A percentile compares a stretch with the other conserved stretches of the same genome.
Conservation (phyloP, 805 yeast genomes). For the Saturnispora besseyi region DNA sequence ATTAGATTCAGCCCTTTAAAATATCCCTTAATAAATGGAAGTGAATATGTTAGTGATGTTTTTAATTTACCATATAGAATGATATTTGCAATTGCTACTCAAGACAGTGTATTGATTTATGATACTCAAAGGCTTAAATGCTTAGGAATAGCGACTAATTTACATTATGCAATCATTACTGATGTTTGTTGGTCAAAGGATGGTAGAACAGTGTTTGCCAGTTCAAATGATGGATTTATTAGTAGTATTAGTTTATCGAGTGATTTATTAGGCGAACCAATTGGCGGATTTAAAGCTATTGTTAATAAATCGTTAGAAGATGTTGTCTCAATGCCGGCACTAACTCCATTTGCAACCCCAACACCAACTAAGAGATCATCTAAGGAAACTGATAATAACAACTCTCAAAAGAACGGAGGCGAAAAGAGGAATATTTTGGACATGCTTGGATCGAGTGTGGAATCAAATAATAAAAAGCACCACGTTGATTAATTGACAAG, state of each 20-base stretch:
- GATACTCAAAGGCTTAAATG: constrained; percentile 69
- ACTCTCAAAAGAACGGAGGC: neutral
- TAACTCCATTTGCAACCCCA: neutral
- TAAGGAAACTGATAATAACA: neutral
- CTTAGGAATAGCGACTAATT: constrained; percentile 61
- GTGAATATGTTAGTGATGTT: constrained; percentile 26
- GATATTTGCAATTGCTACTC: constrained; percentile 89
- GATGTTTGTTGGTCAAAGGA: constrained; percentile 80
- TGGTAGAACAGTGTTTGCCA: constrained; percentile 59
- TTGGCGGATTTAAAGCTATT: constrained; percentile 22
- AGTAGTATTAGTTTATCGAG: constrained; percentile 51
- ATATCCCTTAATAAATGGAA: constrained; percentile 26
- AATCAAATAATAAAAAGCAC: neutral
- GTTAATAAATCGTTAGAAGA: neutral
- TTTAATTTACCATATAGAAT: constrained; percentile 66
- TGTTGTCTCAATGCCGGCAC: neutral
- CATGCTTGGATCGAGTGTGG: constrained; percentile 3
- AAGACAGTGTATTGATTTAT: constrained; percentile 71
- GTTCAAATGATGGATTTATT: constrained; percentile 92
- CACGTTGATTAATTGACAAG: neutral
- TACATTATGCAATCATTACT: constrained; percentile 84
- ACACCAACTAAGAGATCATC: neutral
- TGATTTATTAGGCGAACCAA: constrained; percentile 45
- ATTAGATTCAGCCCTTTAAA: constrained; percentile 65
- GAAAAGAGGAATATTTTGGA: constrained; percentile 3